Base-by-base conservation (phyloP, 2,329 filamentous ascomycete species). In the Leptographium radiaticola region DNA sequence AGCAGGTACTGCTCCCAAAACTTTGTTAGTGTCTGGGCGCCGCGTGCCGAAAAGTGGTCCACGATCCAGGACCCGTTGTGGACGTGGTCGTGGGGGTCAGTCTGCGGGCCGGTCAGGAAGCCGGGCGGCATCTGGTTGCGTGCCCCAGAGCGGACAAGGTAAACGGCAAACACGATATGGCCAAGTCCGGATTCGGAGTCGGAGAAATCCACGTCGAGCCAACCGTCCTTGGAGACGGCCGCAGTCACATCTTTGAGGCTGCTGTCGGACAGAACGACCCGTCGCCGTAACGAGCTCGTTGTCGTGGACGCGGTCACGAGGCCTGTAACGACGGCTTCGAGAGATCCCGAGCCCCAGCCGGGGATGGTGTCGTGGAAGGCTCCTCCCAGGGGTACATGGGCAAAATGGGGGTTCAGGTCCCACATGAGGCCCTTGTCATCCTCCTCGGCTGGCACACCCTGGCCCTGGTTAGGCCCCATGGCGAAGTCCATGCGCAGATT, bases 401-500 rank as follows among this genome's bases (percentile, higher is more conserved):
- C 59, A 33, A 66, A 64, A 57, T 62, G 65, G 8, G 61, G 53
- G 12, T 57, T 50, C 54, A 71, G 49, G 53, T 70, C 60, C 63
- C 62, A 68, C 52, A 62, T 56, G 11, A 69, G 59, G 0, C 68
- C 70, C 6, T 67, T 64, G 47, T 66, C 61, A 25, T 64, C 59
- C 1, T 57, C 53, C 1, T 61, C 57, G 0, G 68, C 65, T 1
- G 73, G 73, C 4, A 74, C 70, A 15, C 74, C 74, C 47, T 69
- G 65, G 5, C 73, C 75, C 58, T 74, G 70, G 55, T 73, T 73
- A 0, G 73, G 68, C 0, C 73, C 74, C 1, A 76, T 49, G 0
- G 69, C 63, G 58, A 74, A 72, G 57, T 77, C 73, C 59, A 77
- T 66, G 6, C 69, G 53, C 11, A 75, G 46, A 0, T 62, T 68